Evolutionary conservation across 352 stramenopile genomes (phyloP), one percentile per base, ranked within the genome.

Genomic region (Pythium phragmiticola): DNA sequence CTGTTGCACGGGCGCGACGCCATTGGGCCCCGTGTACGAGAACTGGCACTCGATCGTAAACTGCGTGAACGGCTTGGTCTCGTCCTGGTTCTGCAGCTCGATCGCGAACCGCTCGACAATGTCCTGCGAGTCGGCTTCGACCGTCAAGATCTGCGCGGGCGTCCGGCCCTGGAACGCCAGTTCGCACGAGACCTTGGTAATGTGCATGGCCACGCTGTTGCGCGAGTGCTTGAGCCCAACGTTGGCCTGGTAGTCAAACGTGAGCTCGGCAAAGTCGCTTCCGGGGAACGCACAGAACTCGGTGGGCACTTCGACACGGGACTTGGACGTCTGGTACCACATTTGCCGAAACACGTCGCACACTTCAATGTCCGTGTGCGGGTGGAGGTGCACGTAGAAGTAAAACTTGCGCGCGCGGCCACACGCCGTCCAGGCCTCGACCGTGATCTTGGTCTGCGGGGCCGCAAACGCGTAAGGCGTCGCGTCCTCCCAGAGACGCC

Each of bases 31-130:
- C 3, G 46, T 62, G 76, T 90, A 88, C 12, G 70, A 80, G 57
- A 93, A 91, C 1, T 54, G 61, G 60, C 84, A 93, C 7, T 55
- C 39, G 17, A 90, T 63, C 0, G 69, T 65, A 54, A 93, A 78
- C 21, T 60, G 60, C 14, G 82, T 88, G 14, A 69, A 46, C 1
- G 65, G 59, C 11, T 73, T 55, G 0, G 82, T 90, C 8, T 45
- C 71, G 7, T 69, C 56, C 9, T 74, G 68, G 39, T 80, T 73
- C 11, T 85, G 63, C 64, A 89, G 72, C 51, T 82, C 63, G 1
- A 93, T 68, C 0, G 73, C 80, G 14, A 84, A 91, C 36, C 80
- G 82, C 39, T 69, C 70, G 13, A 91, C 47, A 36, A 82, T 82
- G 47, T 88, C 75, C 1, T 67, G 63, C 3, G 70, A 76, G 7